Base-by-base conservation (phyloP, 306 rosid genomes). In the Adenanthera pavonina region DNA sequence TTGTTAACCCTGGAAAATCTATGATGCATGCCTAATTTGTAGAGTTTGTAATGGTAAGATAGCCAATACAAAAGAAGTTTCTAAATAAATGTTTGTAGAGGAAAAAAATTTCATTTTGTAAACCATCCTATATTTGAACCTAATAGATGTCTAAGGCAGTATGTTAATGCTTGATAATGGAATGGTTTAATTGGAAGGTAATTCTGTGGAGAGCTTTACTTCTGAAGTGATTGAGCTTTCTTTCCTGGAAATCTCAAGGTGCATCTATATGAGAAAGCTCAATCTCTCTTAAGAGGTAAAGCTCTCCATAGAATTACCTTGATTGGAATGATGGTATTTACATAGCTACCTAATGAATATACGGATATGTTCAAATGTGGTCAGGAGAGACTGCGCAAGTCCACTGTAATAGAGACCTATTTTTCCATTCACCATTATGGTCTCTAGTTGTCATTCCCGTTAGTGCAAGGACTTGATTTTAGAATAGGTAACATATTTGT, bases 381-480 rank as follows among this genome's bases (percentile, higher is more conserved):
- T 60, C 46, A 73, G 70, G 25, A 40, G 35, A 59, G 4, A 0
- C 66, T 79, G 59, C 78, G 54, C 38, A 35, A 35, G 75, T 73
- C 34, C 62, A 38, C 61, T 72, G 38, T 14, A 12, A 8, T 48
- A 75, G 38, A 57, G 10, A 35, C 13, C 7, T 65, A 12, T 34
- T 25, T 56, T 68, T 48, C 41, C 46, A 30, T 53, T 65, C 62
- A 13, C 51, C 62, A 43, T 34, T 78, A 12, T 25, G 30, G 33
- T 54, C 61, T 69, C 76, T 77, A 61, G 61, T 76, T 76, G 34
- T 19, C 10, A 54, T 72, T 53, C 57, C 25, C 20, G 7, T 16
- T 82, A 57, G 38, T 36, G 14, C n/a, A 79, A 79, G 51, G 72
- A 65, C 34, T 80, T 77, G 77, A 49, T 86, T 30, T 36, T 52